Percentiles rank a stretch among this genome's conserved stretches.
phyloP scores from a whole-genome alignment of 176 grass and related monocot genomes.

The Aegilops longissima region DNA sequence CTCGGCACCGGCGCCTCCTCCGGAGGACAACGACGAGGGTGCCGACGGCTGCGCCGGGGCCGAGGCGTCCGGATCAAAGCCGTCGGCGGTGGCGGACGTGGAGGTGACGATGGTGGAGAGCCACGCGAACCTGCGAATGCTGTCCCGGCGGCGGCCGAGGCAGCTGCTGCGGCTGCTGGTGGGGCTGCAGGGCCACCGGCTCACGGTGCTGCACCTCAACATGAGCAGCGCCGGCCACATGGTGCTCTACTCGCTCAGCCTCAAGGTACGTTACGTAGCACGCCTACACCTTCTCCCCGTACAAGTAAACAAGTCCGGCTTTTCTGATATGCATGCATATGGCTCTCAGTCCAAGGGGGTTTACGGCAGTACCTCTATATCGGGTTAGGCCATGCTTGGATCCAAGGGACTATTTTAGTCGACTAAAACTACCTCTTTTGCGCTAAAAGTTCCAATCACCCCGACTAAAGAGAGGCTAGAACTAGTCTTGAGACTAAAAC shows the following conservation, averaged over 20 bases:
- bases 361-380: slow-evolving; percentile 7
- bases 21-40: not conserved
- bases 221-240: slow-evolving; percentile 52
- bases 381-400: no score
- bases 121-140: slow-evolving; percentile 66
- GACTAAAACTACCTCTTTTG: no score
- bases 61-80: slow-evolving; percentile 40
- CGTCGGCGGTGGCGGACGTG: slow-evolving; percentile 56
- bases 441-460: no score
- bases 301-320: slow-evolving; percentile 19
- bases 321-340: slow-evolving; percentile 20
- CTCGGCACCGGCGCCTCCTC: not conserved
- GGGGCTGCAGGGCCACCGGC: slow-evolving; percentile 55
- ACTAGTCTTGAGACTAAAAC: no score
- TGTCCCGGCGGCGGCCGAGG: slow-evolving; percentile 52
- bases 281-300: not conserved
- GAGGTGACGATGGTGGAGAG: slow-evolving; percentile 86
- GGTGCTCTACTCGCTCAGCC: slow-evolving; percentile 80
- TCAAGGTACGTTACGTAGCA: slow-evolving; percentile 55
- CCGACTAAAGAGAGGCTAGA: no score
- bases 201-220: slow-evolving; percentile 80
- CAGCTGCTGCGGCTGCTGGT: slow-evolving; percentile 64
- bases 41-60: not conserved
- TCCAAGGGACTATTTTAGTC: no score
- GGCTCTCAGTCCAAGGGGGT: slow-evolving; percentile 21